phyloP scores from a whole-genome alignment of 345 rosid genomes.

The Bruguiera sexangula region DNA sequence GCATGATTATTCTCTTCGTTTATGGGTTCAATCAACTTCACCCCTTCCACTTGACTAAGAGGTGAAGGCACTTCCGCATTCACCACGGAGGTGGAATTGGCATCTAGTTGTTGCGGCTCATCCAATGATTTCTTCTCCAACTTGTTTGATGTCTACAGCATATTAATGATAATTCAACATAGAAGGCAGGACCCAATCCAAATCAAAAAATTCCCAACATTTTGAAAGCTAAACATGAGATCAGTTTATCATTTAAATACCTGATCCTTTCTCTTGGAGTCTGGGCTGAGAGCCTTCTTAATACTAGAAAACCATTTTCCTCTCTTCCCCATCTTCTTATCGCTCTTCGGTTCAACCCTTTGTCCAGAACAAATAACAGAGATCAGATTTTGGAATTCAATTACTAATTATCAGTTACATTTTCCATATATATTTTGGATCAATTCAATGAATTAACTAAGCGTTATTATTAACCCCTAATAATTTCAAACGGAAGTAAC shows the following conservation, averaged over 20 bases:
- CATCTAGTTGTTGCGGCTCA: constrained; percentile 38
- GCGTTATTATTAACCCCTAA: background rate
- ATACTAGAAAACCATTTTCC: constrained; percentile 90
- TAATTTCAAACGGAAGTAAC: background rate
- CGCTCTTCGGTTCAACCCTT: constrained; percentile 29
- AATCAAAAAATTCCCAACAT: background rate
- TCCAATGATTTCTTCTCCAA: constrained; percentile 63
- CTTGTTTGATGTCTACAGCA: constrained; percentile 25
- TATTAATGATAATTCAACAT: background rate
- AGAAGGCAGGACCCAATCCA: background rate
- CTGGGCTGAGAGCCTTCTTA: constrained; percentile 81
- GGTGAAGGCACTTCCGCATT: constrained; percentile 31
- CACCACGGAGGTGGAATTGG: constrained; percentile 30
- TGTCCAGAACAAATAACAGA: constrained; percentile 6
- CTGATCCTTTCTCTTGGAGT: constrained; percentile 54
- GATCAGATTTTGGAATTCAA: background rate
- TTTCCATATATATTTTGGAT: background rate
- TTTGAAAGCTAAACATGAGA: background rate
- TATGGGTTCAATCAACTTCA: constrained; percentile 40
- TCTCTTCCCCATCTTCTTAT: constrained; percentile 78
- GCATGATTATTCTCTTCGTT: constrained; percentile 37
- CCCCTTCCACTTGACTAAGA: constrained; percentile 36
- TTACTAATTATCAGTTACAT: background rate
- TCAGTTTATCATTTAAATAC: constrained; percentile 19
- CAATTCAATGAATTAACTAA: background rate